Base-by-base conservation (phyloP, 352 stramenopile genomes). In the Pythium plurisporium region DNA sequence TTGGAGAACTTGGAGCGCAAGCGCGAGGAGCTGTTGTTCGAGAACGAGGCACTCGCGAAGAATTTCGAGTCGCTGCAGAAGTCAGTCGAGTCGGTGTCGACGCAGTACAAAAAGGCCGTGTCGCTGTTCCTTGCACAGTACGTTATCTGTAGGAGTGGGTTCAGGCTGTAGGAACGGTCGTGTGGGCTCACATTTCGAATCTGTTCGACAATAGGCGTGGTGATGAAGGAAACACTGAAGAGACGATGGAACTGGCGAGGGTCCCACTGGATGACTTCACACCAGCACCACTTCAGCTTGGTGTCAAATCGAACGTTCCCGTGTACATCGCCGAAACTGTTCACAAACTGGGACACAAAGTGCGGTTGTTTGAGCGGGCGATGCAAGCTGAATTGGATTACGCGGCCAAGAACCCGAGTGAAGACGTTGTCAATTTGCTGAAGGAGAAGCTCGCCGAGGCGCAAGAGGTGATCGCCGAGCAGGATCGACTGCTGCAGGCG, bases 61-160 rank as follows among this genome's bases (percentile, higher is more conserved):
- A 81, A 64, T 22, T 89, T 86, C 37, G 68, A 86, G 23, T 53
- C 61, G 7, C 58, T 91, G 20, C 79, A 89, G 34, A 67, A 74
- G 2, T 69, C 82, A 15, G 59, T 91, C 19, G 75, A 88, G 62
- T 72, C 72, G n/a, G 55, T 91, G 6, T 83, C 71, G 26, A 65
- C 72, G 3, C 79, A 88, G 58, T 89, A 89, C 68, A 86, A 86
- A 57, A 89, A 88, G 30, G 67, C 79, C 5, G 73, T 87, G 26
- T 69, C 76, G 49, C 69, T 89, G 14, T 91, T 91, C 47, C 64
- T 91, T 30, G 74, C 78, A 9, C 80, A 91, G 78, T 86, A 70
- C 44, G 80, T 76, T n/a, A n/a, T n/a, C n/a, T n/a, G n/a, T n/a
- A n/a, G n/a, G n/a, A n/a, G n/a, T n/a, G n/a, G n/a, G n/a, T n/a